These are phyloP conservation scores for Hypomontagnella submonticulosa DNA, from an alignment of 495 filamentous ascomycete genomes.

Conservation along the genomic window DNA sequence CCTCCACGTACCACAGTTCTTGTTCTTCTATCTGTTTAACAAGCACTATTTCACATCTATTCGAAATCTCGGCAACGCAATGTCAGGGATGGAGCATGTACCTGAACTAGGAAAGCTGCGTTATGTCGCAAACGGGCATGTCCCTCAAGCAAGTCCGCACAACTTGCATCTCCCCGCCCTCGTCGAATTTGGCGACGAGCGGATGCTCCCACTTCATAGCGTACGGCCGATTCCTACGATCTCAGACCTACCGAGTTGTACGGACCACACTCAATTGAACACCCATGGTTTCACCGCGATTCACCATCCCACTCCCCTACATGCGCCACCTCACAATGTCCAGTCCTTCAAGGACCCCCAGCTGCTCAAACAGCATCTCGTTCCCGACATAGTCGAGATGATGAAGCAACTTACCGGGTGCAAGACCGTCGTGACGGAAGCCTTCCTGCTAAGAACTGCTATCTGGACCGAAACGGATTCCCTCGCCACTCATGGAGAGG, in stretches of 20 bases:
- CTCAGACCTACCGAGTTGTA: background rate
- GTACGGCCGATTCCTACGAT: slow-evolving; percentile 6
- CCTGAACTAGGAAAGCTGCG: slow-evolving; percentile 3
- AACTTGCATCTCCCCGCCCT: slow-evolving; percentile 12
- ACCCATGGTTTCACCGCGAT: slow-evolving; percentile 16
- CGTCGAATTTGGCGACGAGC: slow-evolving; percentile 7
- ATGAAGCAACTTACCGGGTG: slow-evolving; percentile 15
- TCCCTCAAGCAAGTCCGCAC: slow-evolving; percentile 16
- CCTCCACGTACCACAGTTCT: background rate
- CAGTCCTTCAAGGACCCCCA: slow-evolving; percentile 9
- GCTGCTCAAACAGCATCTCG: slow-evolving; percentile 5
- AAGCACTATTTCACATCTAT: background rate
- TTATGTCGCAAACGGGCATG: slow-evolving; percentile 1
- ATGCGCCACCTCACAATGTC: background rate
- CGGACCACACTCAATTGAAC: background rate
- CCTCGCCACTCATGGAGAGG: background rate
- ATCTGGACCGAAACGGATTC: slow-evolving; percentile 10
- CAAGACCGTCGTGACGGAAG: slow-evolving; percentile 10
- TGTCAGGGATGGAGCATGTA: background rate
- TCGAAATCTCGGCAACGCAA: background rate
- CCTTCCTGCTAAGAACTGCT: background rate
- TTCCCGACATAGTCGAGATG: slow-evolving; percentile 3
- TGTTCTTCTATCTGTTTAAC: background rate
- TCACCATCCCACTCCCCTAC: slow-evolving; percentile 5
- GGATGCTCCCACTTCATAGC: slow-evolving; percentile 14